phyloP scores from a whole-genome alignment of 768 basidiomycete genomes.

The Leccinum longicurvipes region DNA sequence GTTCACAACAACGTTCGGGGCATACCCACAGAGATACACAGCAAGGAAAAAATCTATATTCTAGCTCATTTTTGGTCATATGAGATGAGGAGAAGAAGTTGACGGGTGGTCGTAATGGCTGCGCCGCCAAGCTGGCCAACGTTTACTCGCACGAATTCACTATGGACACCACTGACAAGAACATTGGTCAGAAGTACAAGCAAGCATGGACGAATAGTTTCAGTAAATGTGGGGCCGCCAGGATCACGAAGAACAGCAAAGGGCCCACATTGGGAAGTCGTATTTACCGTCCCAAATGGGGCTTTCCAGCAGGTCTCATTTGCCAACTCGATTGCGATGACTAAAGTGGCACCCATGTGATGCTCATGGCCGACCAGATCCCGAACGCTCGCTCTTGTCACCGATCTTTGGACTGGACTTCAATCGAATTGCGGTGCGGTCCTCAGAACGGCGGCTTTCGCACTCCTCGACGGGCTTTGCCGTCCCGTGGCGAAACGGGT shows the following conservation, averaged over 20 bases:
- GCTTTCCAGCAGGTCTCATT: slow-evolving; percentile 93
- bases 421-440: too few species aligned
- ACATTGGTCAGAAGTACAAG: slow-evolving; percentile 83
- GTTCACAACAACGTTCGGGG: slow-evolving; percentile 95
- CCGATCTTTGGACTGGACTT: neutral
- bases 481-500: neutral
- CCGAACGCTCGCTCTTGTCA: neutral
- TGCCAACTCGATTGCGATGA: slow-evolving; percentile 95
- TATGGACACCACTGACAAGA: slow-evolving; percentile 92
- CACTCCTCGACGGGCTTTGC: neutral
- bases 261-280: slow-evolving; percentile 89
- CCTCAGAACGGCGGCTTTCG: too few species aligned
- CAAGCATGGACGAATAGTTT: slow-evolving; percentile 96
- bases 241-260: slow-evolving; percentile 88
- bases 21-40: slow-evolving; percentile 96
- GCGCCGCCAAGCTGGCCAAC: slow-evolving; percentile 96
- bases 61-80: slow-evolving; percentile 99
- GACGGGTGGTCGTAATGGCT: slow-evolving; percentile 97
- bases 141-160: slow-evolving; percentile 97
- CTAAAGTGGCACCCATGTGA: slow-evolving; percentile 93
- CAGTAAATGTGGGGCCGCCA: slow-evolving; percentile 80
- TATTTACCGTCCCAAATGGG: slow-evolving; percentile 92
- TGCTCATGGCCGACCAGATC: slow-evolving; percentile 82
- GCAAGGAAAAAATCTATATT: slow-evolving; percentile 89
- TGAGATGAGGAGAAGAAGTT: slow-evolving; percentile 99